A percentile compares a stretch with the other conserved stretches of the same genome.
phyloP scores from a whole-genome alignment of 2,329 filamentous ascomycete genomes.

The Onygenales sp. region DNA sequence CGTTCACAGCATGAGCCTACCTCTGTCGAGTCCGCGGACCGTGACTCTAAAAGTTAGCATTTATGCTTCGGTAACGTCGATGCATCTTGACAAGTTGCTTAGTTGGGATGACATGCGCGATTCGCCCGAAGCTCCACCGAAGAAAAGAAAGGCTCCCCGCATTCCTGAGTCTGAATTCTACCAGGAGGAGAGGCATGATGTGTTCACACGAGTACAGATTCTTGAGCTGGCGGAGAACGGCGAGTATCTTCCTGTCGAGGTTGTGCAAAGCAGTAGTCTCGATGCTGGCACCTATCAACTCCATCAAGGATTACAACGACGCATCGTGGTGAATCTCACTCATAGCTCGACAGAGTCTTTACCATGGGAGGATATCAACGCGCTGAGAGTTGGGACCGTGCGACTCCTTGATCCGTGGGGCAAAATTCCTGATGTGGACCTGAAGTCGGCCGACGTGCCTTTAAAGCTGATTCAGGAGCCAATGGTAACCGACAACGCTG shows the following conservation, averaged over 20 bases:
- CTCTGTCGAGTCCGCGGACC: slow-evolving; percentile 64
- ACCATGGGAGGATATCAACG: slow-evolving; percentile 76
- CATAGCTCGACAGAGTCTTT: slow-evolving; percentile 83
- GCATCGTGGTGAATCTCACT: slow-evolving; percentile 78
- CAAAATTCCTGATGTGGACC: slow-evolving; percentile 70
- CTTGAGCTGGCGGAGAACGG: slow-evolving; percentile 87
- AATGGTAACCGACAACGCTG: slow-evolving; percentile 71
- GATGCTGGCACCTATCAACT: slow-evolving; percentile 90
- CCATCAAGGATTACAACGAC: slow-evolving; percentile 85
- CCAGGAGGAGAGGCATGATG: slow-evolving; percentile 85
- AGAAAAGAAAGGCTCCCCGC: slow-evolving; percentile 54
- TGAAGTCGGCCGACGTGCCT: slow-evolving; percentile 61
- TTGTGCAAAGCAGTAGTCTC: slow-evolving; percentile 72
- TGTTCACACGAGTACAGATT: slow-evolving; percentile 80
- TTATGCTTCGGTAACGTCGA: slow-evolving; percentile 80
- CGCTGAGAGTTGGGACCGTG: slow-evolving; percentile 69
- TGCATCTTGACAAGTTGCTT: slow-evolving; percentile 92
- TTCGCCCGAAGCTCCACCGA: slow-evolving; percentile 45
- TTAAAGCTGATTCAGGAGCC: slow-evolving; percentile 72
- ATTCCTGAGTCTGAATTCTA: slow-evolving; percentile 89
- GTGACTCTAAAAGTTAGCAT: slow-evolving; percentile 77
- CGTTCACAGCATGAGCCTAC: slow-evolving; percentile 94
- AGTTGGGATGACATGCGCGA: slow-evolving; percentile 99
- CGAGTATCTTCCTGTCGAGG: slow-evolving; percentile 85
- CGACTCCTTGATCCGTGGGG: slow-evolving; percentile 76